Base-by-base conservation (phyloP, 164 flowering plant genomes). In the Brasenia schreberi region DNA sequence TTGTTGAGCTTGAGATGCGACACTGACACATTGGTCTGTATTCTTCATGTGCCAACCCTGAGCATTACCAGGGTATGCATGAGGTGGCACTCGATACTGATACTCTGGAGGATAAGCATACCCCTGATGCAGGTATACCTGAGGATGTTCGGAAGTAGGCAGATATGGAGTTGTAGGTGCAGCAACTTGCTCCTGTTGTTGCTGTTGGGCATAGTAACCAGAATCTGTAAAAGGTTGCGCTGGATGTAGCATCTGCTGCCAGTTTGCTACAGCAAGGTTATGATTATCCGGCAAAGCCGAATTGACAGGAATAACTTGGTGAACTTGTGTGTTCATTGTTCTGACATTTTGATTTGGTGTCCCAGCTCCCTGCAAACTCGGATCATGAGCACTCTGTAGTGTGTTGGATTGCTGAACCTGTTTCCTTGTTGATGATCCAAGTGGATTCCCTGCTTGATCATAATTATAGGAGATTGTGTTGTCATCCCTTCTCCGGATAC, bases 1-100 rank as follows among this genome's bases (percentile, higher is more conserved):
- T 23, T 58, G 39, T 65, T 74, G 81, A 62, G 77, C 9, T 63
- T 78, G 83, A 10, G 74, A 67, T 61, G 70, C 68, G 18, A 67
- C 67, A 69, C 67, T 23, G 68, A 45, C 74, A 67, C 71, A 86
- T 18, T 74, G 79, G 69, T 76, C 83, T 73, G 71, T 23, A 72
- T 68, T 79, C 64, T 73, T 81, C 42, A 65, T 45, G 11, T 83
- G 75, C 86, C 78, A 77, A 59, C 61, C 59, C 59, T 72, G 77
- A 44, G 63, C 64, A 58, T 66, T 68, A n/a, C 73, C 56, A 65
- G 68, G 53, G 67, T 76, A 66, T 44, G 69, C 77, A 64, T 72
- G 69, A 63, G 65, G 78, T 64, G 68, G 71, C 53, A 60, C 73
- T 65, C 71, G 75, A 64, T 73, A 66, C 59, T 73, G 63, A 60